phyloP scores from a whole-genome alignment of 192 early-diverging fungal genomes.

The Pilobolus umbonatus region DNA sequence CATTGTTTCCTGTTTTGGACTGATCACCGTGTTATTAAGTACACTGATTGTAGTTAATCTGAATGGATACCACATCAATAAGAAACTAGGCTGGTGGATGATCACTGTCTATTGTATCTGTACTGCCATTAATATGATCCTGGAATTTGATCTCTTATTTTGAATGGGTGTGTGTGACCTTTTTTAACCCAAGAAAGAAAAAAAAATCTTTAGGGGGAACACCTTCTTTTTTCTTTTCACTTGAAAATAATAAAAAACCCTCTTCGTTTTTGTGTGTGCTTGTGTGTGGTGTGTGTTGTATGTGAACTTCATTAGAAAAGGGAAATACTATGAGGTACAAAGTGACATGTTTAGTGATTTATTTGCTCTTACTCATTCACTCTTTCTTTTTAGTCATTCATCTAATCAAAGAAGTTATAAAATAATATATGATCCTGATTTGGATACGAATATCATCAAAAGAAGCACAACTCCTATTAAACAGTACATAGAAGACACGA shows the following conservation, averaged over 20 bases:
- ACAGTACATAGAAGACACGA: background rate
- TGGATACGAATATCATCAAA: slow-evolving; percentile 7
- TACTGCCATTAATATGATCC: slow-evolving; percentile 52
- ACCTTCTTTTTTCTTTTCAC: background rate
- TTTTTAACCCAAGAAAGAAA: background rate
- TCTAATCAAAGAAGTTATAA: background rate
- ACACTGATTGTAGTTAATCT: slow-evolving; percentile 53
- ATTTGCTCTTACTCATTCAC: background rate
- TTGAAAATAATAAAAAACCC: background rate
- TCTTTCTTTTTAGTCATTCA: background rate
- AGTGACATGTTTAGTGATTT: background rate
- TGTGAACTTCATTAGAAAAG: too few species aligned
- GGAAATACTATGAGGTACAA: background rate
- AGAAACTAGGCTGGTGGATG: slow-evolving; percentile 49
- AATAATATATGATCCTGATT: slow-evolving; percentile 14
- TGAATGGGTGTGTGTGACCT: background rate
- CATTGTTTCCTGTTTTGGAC: slow-evolving; percentile 61
- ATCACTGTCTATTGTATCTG: slow-evolving; percentile 56
- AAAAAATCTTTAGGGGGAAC: background rate
- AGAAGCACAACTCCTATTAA: background rate
- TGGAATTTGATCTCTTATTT: slow-evolving; percentile 39
- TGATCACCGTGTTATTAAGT: slow-evolving; percentile 54
- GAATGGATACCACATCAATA: slow-evolving; percentile 56
- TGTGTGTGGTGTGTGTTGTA: too few species aligned
- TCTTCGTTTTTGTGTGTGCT: background rate